Percentiles rank a stretch among this genome's conserved stretches.
These are phyloP conservation scores for Penicillium brevicompactum DNA, from an alignment of 2,329 filamentous ascomycete species.

Conservation along the genomic window DNA sequence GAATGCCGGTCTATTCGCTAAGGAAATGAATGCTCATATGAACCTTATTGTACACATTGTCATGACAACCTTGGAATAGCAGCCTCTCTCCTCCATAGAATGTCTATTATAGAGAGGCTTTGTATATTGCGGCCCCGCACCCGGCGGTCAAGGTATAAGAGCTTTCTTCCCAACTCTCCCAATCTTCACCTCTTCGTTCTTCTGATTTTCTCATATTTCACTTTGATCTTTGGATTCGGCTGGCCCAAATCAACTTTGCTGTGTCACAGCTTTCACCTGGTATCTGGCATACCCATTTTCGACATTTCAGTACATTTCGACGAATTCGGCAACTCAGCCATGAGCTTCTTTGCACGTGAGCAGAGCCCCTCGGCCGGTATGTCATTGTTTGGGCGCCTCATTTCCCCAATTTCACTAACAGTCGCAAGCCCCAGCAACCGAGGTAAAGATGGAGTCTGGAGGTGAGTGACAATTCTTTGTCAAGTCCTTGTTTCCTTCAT, in stretches of 20 bases:
- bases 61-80: not conserved
- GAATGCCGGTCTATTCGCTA: conserved; percentile 8
- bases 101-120: not conserved
- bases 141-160: conserved; percentile 11
- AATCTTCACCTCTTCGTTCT: conserved; percentile 2
- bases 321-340: not conserved
- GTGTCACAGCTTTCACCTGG: not conserved
- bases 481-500: not conserved
- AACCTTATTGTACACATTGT: not conserved
- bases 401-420: conserved; percentile 1
- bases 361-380: conserved; percentile 12
- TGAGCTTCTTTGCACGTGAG: conserved; percentile 18
- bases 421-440: conserved; percentile 1
- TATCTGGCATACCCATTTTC: conserved; percentile 8
- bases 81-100: not conserved
- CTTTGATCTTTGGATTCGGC: conserved; percentile 5
- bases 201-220: not conserved
- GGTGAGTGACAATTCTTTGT: not conserved
- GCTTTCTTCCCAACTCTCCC: not conserved
- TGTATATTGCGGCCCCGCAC: conserved; percentile 8
- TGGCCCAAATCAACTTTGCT: conserved; percentile 8
- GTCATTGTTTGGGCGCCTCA: conserved; percentile 1
- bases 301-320: not conserved
- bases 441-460: conserved; percentile 3
- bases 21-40: not conserved